Base-by-base conservation (phyloP, 208 protist species). In the Leishmania guyanensis region DNA sequence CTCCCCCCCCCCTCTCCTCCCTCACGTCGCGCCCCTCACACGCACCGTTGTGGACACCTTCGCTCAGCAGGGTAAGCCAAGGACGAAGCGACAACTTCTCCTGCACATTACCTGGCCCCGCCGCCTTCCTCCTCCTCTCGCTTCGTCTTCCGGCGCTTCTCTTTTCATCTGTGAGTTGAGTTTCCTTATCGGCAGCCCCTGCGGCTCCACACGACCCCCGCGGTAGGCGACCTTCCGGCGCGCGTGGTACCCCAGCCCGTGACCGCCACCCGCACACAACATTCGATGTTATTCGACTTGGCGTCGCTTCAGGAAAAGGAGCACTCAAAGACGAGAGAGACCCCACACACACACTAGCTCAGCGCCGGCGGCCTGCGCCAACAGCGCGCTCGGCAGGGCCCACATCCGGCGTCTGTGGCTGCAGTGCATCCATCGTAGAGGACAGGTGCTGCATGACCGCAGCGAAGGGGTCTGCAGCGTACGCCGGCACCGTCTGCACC, bases 361-460 rank as follows among this genome's bases (percentile, higher is more conserved):
- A 83, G 53, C 81, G 56, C 36, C 65, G 72, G 33, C 33, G 72
- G 26, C 33, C 17, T 4, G 72, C 51, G 51, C 72, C 33, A 62
- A 36, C 46, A 36, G 72, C 5, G 36, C 75, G 78, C 56, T 79
- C 46, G 3, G 73, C 73, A 0, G 87, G 83, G 5, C 93, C 93
- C 5, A 95, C 84, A 76, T 95, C 92, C 0, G 89, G 82, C n/a
- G 93, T 97, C 77, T 91, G 89, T 50, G 93, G 92, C 79, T 94
- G 85, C 77, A 97, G 78, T 22, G 77, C 89, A 36, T 90, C 76
- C 93, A 95, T 94, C 12, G 88, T 90, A 29, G 70, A 62, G 22
- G 75, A 84, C 17, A 97, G 78, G 76, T 97, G 93, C 76, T 88
- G 84, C 75, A 84, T 68, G 48, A 97, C 87, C 0, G 90, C 86